These are phyloP conservation scores for Tremellales sp. DNA, from an alignment of 1,284 basidiomycete species.

Conservation along the genomic window DNA sequence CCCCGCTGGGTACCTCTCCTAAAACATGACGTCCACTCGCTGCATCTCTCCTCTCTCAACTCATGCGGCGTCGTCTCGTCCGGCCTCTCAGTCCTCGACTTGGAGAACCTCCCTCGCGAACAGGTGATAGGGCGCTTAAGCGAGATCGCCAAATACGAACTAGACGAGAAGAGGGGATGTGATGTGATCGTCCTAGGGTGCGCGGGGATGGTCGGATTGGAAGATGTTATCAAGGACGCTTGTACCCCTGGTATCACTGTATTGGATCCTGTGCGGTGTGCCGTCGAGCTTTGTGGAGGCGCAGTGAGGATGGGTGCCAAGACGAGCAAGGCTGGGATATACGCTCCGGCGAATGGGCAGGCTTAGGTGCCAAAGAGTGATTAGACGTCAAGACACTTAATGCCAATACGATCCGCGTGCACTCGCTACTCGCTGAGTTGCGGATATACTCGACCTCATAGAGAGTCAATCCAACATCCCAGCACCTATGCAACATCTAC, in stretches of 20 bases:
- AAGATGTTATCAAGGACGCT: constrained; percentile 42
- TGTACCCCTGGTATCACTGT: constrained; percentile 33
- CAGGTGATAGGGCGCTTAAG: constrained; percentile 48
- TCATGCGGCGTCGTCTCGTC: constrained; percentile 52
- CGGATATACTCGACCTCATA: no score
- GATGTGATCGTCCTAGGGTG: constrained; percentile 44
- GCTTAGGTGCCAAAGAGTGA: no score
- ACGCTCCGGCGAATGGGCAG: not conserved
- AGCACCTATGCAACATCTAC: no score
- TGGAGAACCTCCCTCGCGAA: constrained; percentile 46
- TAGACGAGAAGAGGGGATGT: constrained; percentile 41
- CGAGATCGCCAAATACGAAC: constrained; percentile 24
- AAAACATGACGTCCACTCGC: constrained; percentile 41
- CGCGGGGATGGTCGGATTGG: constrained; percentile 53
- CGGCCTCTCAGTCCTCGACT: constrained; percentile 51
- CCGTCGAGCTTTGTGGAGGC: constrained; percentile 31
- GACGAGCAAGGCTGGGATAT: constrained; percentile 30
- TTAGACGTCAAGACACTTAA: no score
- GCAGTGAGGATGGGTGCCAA: constrained; percentile 21
- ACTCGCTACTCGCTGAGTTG: no score
- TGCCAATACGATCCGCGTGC: no score
- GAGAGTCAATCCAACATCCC: no score
- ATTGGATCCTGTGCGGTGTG: constrained; percentile 51
- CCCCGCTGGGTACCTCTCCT: constrained; percentile 52
- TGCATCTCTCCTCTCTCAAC: constrained; percentile 28